Percentiles rank a stretch among this genome's conserved stretches.
Evolutionary conservation across 1,139 yeast species (phyloP).

Genomic region (Pneumocystis wakefieldiae): DNA sequence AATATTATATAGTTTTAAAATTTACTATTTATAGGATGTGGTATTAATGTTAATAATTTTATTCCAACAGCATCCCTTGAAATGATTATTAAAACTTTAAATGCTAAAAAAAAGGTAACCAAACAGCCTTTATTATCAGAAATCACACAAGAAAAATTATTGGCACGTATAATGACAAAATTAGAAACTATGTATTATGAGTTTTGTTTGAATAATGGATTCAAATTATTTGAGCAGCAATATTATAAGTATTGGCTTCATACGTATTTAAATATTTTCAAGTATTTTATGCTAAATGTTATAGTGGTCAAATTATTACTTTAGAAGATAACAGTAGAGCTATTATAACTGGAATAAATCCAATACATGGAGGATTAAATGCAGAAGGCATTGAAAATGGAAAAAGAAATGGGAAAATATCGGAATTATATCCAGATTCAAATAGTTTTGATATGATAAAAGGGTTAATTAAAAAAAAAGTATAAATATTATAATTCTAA

Average conservation of each 20-base stretch:
- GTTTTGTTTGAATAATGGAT: slow-evolving; percentile 46
- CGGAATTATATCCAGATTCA: slow-evolving; percentile 88
- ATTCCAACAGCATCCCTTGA: slow-evolving; percentile 46
- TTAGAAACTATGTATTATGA: slow-evolving; percentile 46
- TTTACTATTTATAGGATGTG: slow-evolving; percentile 40
- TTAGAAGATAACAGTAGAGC: slow-evolving; percentile 42
- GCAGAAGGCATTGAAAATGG: slow-evolving; percentile 39
- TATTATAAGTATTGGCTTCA: slow-evolving; percentile 87
- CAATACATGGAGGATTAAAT: slow-evolving; percentile 74
- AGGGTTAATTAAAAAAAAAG: slow-evolving; percentile 67
- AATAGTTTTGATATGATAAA: slow-evolving; percentile 90
- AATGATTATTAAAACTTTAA: slow-evolving; percentile 19
- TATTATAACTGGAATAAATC: slow-evolving; percentile 61
- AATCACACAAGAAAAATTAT: slow-evolving; percentile 42
- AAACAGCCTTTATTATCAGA: slow-evolving; percentile 25
- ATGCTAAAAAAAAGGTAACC: background rate
- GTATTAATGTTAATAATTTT: slow-evolving; percentile 88
- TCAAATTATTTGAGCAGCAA: slow-evolving; percentile 49
- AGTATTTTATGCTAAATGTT: slow-evolving; percentile 32
- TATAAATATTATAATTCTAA: slow-evolving; percentile 1
- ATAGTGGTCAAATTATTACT: slow-evolving; percentile 25
- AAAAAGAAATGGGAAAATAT: slow-evolving; percentile 34
- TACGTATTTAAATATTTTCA: slow-evolving; percentile 33
- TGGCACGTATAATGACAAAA: slow-evolving; percentile 56
- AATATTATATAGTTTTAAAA: background rate